phyloP scores from a whole-genome alignment of 2,329 filamentous ascomycete species.

The Penicillium sp. region DNA sequence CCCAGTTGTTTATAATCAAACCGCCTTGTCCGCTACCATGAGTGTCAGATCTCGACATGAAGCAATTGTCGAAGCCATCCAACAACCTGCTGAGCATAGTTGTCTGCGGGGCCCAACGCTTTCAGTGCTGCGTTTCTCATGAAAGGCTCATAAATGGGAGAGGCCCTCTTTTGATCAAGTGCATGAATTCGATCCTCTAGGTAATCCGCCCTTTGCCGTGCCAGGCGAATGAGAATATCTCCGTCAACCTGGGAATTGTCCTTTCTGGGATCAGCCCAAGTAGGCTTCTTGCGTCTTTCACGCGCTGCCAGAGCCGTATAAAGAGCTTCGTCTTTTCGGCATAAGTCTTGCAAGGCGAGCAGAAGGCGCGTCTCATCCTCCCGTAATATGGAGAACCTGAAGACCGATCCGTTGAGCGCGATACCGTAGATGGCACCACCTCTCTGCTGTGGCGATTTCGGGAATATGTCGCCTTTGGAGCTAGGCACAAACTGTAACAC shows the following conservation, averaged over 20 bases:
- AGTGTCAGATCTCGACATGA: slow-evolving; percentile 29
- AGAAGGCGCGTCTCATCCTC: slow-evolving; percentile 69
- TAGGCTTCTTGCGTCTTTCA: slow-evolving; percentile 31
- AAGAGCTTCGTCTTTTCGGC: slow-evolving; percentile 52
- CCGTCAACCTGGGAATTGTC: slow-evolving; percentile 68
- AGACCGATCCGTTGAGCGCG: slow-evolving; percentile 69
- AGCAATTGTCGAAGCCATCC: slow-evolving; percentile 42
- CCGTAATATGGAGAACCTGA: slow-evolving; percentile 69
- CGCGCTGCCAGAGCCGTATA: slow-evolving; percentile 54
- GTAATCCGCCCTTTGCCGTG: slow-evolving; percentile 47
- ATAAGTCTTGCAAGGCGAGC: slow-evolving; percentile 72
- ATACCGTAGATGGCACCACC: slow-evolving; percentile 61
- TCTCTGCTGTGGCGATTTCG: slow-evolving; percentile 37
- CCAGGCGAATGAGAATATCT: slow-evolving; percentile 62
- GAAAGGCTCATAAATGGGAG: slow-evolving; percentile 14
- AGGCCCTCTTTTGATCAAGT: slow-evolving; percentile 20
- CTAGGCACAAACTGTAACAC: slow-evolving; percentile 36
- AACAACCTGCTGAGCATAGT: slow-evolving; percentile 36
- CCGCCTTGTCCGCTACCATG: not conserved
- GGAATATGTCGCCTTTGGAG: slow-evolving; percentile 21
- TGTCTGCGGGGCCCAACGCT: slow-evolving; percentile 47
- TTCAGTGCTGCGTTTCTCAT: slow-evolving; percentile 57
- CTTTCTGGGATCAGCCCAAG: slow-evolving; percentile 45
- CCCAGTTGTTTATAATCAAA: not conserved
- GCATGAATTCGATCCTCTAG: slow-evolving; percentile 38